phyloP scores from a whole-genome alignment of 345 rosid genomes.

The Eucalyptus marginata region DNA sequence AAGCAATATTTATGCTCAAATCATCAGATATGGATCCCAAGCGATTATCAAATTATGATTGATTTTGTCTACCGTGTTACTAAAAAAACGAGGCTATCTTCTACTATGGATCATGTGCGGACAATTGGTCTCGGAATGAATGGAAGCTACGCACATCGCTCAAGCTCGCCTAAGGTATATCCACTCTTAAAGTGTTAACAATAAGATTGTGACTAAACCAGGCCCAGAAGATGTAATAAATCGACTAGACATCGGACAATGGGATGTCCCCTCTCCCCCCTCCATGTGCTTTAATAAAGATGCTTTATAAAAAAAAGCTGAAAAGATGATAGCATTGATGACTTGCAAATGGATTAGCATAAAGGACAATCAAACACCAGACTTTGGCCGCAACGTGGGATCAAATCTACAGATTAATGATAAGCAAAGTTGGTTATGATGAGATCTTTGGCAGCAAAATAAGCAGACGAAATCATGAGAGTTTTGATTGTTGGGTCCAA shows the following conservation, averaged over 20 bases:
- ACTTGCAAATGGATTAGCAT: background rate
- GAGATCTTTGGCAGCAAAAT: background rate
- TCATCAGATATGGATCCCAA: too few relatives aligned
- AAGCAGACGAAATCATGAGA: background rate
- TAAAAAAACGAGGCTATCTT: rapidly evolving
- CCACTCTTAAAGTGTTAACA: background rate
- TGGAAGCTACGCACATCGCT: background rate
- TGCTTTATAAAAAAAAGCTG: background rate
- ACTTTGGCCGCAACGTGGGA: background rate
- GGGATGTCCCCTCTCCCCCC: background rate
- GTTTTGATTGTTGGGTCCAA: background rate
- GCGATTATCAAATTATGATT: too few relatives aligned
- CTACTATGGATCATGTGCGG: too few relatives aligned
- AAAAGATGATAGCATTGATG: background rate
- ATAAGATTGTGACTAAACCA: background rate
- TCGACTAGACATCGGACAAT: background rate
- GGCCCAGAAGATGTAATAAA: background rate
- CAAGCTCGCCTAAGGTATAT: background rate
- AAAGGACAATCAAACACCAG: background rate
- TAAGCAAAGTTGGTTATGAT: background rate
- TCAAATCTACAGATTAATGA: background rate
- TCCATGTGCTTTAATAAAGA: background rate
- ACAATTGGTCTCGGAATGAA: background rate
- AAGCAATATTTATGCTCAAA: background rate
- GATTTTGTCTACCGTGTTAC: background rate